Percentiles rank a stretch among this genome's conserved stretches.
These are phyloP conservation scores for Arbutus unedo DNA, from an alignment of 148 eudicot species.

Conservation along the genomic window DNA sequence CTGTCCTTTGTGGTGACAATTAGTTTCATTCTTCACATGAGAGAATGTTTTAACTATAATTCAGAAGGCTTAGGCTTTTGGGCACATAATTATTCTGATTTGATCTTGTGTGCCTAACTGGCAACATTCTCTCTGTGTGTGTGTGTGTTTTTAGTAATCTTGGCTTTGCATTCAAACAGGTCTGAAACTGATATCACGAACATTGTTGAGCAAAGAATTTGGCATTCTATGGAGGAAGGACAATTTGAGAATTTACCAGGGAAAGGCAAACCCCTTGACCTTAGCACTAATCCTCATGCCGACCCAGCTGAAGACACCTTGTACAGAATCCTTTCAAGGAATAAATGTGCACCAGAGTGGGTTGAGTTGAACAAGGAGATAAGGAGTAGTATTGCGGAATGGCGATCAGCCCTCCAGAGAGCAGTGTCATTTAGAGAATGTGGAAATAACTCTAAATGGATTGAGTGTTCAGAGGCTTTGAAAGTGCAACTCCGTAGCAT, in stretches of 20 bases:
- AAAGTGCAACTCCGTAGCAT: slow-evolving; percentile 52
- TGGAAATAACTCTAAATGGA: slow-evolving; percentile 56
- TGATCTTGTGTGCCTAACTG: too few relatives aligned
- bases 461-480: slow-evolving; percentile 47
- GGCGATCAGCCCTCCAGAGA: slow-evolving; percentile 60
- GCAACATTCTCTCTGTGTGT: too few relatives aligned
- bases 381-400: slow-evolving; percentile 45
- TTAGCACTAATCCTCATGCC: slow-evolving; percentile 68
- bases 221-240: slow-evolving; percentile 94
- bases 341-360: slow-evolving; percentile 90
- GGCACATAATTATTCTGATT: too few relatives aligned
- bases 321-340: slow-evolving; percentile 73
- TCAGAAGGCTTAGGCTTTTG: not conserved
- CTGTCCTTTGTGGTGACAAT: not conserved
- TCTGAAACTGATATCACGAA: slow-evolving; percentile 78
- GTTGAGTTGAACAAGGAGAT: slow-evolving; percentile 87
- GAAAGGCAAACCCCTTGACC: slow-evolving; percentile 80
- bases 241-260: slow-evolving; percentile 85
- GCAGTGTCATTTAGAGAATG: slow-evolving; percentile 39
- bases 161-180: slow-evolving; percentile 30
- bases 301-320: slow-evolving; percentile 91
- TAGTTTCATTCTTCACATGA: not conserved
- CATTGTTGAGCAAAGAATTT: slow-evolving; percentile 82
- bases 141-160: not conserved
- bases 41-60: not conserved